phyloP scores from a whole-genome alignment of 164 flowering plant species.

The Vitis cinerea region DNA sequence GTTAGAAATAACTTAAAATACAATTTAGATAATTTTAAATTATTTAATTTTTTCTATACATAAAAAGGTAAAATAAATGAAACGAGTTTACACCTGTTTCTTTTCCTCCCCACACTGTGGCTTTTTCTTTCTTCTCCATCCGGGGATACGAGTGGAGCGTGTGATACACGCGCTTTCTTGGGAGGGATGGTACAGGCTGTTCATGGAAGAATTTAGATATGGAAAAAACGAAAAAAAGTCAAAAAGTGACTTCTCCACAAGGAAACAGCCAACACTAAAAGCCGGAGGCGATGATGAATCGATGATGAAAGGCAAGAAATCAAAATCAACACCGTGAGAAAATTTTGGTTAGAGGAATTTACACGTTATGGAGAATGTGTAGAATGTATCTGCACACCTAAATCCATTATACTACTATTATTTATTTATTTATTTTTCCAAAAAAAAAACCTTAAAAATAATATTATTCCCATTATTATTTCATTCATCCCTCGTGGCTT shows the following conservation, averaged over 20 bases:
- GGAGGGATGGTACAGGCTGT: too few species aligned
- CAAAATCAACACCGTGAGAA: conserved; percentile 5
- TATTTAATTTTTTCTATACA: too few species aligned
- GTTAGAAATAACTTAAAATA: too few species aligned
- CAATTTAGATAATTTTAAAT: too few species aligned
- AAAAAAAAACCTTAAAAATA: not conserved
- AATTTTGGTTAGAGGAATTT: conserved; percentile 10
- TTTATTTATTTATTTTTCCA: not conserved
- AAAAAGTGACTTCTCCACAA: conserved; percentile 2
- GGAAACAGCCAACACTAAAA: not conserved
- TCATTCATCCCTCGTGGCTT: not conserved
- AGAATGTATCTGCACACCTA: conserved; percentile 5
- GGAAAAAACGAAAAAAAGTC: conserved; percentile 7
- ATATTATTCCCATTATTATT: too few species aligned
- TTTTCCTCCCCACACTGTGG: not conserved
- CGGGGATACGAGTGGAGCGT: not conserved
- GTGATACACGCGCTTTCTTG: not conserved
- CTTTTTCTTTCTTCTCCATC: too few species aligned
- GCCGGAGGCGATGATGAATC: not conserved
- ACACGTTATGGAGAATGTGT: conserved; percentile 15
- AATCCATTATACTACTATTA: not conserved
- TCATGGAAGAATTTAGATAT: not conserved
- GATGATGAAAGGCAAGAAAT: conserved; percentile 7
- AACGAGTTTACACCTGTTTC: too few species aligned
- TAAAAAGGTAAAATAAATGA: too few species aligned